A percentile compares a stretch with the other conserved stretches of the same genome.
These are phyloP conservation scores for Xylaria multiplex DNA, from an alignment of 2,329 filamentous ascomycete species.

Conservation along the genomic window DNA sequence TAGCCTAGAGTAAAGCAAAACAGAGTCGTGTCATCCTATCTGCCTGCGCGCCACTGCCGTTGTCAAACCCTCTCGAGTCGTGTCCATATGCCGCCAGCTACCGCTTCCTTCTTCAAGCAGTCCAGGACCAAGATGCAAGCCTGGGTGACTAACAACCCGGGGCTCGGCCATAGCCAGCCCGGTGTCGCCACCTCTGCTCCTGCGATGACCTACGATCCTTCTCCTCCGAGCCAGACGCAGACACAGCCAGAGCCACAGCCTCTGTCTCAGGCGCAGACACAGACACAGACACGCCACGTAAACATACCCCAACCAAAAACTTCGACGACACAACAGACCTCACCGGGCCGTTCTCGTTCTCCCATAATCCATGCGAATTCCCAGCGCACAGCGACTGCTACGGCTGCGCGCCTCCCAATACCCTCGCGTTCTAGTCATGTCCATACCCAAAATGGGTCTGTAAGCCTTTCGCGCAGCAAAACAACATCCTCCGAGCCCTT, in stretches of 20 bases:
- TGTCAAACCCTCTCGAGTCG: constrained; percentile 24
- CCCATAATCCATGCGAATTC: constrained; percentile 47
- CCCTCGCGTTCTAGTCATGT: constrained; percentile 39
- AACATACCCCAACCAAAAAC: constrained; percentile 34
- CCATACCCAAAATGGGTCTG: constrained; percentile 42
- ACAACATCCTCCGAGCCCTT: constrained; percentile 42
- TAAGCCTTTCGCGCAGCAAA: constrained; percentile 40
- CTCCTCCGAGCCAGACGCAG: constrained; percentile 21
- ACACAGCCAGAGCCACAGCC: constrained; percentile 32
- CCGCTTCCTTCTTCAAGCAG: constrained; percentile 46
- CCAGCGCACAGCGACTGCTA: constrained; percentile 40
- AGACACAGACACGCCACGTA: constrained; percentile 28
- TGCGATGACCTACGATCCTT: constrained; percentile 38
- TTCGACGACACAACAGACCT: constrained; percentile 40
- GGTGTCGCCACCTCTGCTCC: constrained; percentile 42
- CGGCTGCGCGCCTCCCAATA: constrained; percentile 40
- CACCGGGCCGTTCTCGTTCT: constrained; percentile 45
- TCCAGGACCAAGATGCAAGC: constrained; percentile 50
- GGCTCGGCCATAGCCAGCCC: constrained; percentile 42
- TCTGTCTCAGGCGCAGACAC: constrained; percentile 15
- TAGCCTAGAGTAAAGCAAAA: constrained; percentile 34
- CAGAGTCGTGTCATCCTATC: constrained; percentile 33
- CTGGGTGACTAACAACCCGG: constrained; percentile 48
- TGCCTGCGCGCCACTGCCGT: constrained; percentile 31
- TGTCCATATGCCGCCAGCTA: constrained; percentile 46